A percentile compares a stretch with the other conserved stretches of the same genome.
These are phyloP conservation scores for Apiospora aurea DNA, from an alignment of 2,329 filamentous ascomycete genomes.

Conservation along the genomic window DNA sequence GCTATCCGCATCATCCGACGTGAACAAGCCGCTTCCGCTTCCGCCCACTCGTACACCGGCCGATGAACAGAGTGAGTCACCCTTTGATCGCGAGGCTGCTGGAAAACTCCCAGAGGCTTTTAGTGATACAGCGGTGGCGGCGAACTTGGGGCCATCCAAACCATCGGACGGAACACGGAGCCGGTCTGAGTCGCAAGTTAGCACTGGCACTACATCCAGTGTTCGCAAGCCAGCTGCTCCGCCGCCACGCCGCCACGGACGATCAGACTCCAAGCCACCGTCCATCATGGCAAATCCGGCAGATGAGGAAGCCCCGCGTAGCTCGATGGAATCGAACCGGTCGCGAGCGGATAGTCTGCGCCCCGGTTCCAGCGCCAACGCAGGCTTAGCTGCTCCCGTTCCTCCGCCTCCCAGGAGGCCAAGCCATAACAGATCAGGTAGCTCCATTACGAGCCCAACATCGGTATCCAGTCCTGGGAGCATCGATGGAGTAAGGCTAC, in stretches of 20 bases:
- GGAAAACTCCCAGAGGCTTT: constrained; percentile 57
- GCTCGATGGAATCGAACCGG: constrained; percentile 58
- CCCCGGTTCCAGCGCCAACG: constrained; percentile 43
- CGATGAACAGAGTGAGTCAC: constrained; percentile 56
- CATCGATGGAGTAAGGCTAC: constrained; percentile 33
- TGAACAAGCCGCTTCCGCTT: constrained; percentile 69
- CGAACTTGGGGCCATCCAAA: constrained; percentile 47
- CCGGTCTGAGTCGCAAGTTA: constrained; percentile 40
- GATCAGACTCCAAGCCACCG: constrained; percentile 52
- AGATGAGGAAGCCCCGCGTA: constrained; percentile 52
- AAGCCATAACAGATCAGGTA: constrained; percentile 43
- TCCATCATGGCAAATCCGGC: constrained; percentile 31
- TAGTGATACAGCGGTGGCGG: constrained; percentile 41
- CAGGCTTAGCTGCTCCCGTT: constrained; percentile 45
- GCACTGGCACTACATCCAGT: constrained; percentile 41
- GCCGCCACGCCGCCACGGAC: constrained; percentile 57
- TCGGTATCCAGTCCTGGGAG: constrained; percentile 32
- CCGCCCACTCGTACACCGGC: constrained; percentile 54
- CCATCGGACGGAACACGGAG: constrained; percentile 47
- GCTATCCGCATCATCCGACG: constrained; percentile 51
- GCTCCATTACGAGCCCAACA: constrained; percentile 41
- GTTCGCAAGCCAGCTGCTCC: constrained; percentile 57
- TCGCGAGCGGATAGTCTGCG: constrained; percentile 56
- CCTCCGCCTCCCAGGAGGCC: constrained; percentile 64
- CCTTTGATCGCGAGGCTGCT: constrained; percentile 61